Conservation (phyloP, 1,284 basidiomycete genomes). For the Tylopilus orsonianus region DNA sequence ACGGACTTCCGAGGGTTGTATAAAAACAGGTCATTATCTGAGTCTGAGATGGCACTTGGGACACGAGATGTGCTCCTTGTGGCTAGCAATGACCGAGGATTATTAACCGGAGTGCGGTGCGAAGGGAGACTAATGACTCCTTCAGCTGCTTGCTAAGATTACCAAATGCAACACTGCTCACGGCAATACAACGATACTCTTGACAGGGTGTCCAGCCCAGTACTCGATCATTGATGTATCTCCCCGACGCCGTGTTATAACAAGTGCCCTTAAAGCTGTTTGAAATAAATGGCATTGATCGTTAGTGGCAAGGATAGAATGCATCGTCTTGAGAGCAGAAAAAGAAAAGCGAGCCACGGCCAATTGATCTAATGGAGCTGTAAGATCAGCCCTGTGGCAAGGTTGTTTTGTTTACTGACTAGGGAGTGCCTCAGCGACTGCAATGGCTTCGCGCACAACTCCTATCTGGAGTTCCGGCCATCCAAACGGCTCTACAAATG, state of each 20-base stretch:
- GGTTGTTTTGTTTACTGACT: slow-evolving; percentile 52
- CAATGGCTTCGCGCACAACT: slow-evolving; percentile 86
- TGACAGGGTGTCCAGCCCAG: slow-evolving; percentile 80
- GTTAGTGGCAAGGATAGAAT: slow-evolving; percentile 60
- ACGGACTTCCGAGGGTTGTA: slow-evolving; percentile 79
- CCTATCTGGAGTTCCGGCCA: slow-evolving; percentile 95
- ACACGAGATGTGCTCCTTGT: slow-evolving; percentile 36
- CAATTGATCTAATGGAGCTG: slow-evolving; percentile 57
- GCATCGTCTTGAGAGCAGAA: slow-evolving; percentile 71
- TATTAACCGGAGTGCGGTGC: slow-evolving; percentile 73
- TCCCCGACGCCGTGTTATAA: slow-evolving; percentile 74
- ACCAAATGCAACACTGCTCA: slow-evolving; percentile 40
- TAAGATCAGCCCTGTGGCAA: slow-evolving; percentile 14
- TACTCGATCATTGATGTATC: slow-evolving; percentile 70
- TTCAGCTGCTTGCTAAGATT: slow-evolving; percentile 9
- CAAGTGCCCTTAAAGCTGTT: slow-evolving; percentile 66
- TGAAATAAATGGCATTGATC: slow-evolving; percentile 81
- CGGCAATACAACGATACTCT: slow-evolving; percentile 78
- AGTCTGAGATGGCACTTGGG: slow-evolving; percentile 49
- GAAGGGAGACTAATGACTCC: slow-evolving; percentile 57
- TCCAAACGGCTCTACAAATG: slow-evolving; percentile 54
- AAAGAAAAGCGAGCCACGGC: slow-evolving; percentile 77
- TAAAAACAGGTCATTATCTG: slow-evolving; percentile 75
- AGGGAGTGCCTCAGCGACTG: slow-evolving; percentile 88
- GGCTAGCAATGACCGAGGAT: slow-evolving; percentile 56